Evolutionary conservation across 1,139 yeast species (phyloP), one percentile per base, ranked within the genome.

Genomic region (Saccharomyces hybrid): DNA sequence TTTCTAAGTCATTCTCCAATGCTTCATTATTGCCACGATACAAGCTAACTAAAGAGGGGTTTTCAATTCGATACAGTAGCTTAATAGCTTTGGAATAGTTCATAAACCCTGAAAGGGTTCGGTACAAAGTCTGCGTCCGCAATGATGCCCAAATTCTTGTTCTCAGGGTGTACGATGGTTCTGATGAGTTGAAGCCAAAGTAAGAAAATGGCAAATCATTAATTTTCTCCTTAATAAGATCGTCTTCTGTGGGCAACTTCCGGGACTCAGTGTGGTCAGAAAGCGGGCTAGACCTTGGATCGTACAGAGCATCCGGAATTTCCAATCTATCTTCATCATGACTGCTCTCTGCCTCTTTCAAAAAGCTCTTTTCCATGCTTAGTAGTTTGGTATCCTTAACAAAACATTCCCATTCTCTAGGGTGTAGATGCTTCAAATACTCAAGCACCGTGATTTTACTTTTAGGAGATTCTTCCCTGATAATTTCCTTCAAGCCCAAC

Each of bases 131-230:
- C 64, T 88, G 96, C 2, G 88, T 79, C 60, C 95, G 75, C 53
- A 84, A 70, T 0, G 95, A 86, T 0, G 95, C 86, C 96, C 96
- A 88, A 0, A 87, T 77, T 62, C 95, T 75, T 0, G 95, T 86
- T 63, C 95, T 72, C 56, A 85, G 66, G 1, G 81, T 78, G 59
- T 78, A 80, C 55, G 82, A 83, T 0, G 86, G 83, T 6, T 80
- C 75, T 0, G 88, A 77, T 13, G 79, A 73, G 57, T 82, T 83
- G 68, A 85, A 88, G 0, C 96, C 96, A 55, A 87, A 71, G 61
- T 84, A 82, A 58, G 84, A 80, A 55, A 77, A 82, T 0, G 96
- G 95, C 47, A 88, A 66, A 59, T 86, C 88, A 54, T 78, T 77
- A 28, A 76, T 72, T 56, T 73, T 73, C 27, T 69, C 73, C 52